Percentiles rank a stretch among this genome's conserved stretches.
Evolutionary conservation across 805 yeast species (phyloP).

Genomic region (Wickerhamiella spandovensis): DNA sequence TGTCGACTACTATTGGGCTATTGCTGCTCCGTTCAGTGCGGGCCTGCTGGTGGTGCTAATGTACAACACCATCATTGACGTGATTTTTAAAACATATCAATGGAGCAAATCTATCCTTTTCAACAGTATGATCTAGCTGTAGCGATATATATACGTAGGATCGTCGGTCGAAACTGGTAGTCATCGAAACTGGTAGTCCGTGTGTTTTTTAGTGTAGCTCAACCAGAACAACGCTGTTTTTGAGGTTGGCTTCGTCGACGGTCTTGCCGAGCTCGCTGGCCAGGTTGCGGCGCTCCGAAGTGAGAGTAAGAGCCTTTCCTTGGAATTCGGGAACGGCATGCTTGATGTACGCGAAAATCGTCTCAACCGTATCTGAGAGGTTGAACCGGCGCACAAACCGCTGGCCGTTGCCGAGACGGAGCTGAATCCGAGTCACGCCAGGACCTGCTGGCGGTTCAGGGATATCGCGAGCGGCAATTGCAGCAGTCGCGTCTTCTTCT

Average conservation of each 20-base stretch:
- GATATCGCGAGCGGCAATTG: constrained; percentile 38
- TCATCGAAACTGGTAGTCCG: not conserved
- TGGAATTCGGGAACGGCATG: constrained; percentile 34
- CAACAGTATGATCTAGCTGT: not conserved
- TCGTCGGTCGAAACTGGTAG: not conserved
- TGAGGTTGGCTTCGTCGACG: constrained; percentile 61
- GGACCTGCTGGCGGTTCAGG: constrained; percentile 53
- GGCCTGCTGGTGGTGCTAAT: constrained; percentile 20
- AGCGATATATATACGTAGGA: not conserved
- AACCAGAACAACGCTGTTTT: constrained; percentile 66
- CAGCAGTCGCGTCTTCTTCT: constrained; percentile 32
- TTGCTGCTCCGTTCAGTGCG: constrained; percentile 29
- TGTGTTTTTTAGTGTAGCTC: constrained; percentile 34
- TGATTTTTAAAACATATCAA: constrained; percentile 8
- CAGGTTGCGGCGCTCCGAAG: constrained; percentile 47
- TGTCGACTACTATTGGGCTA: constrained; percentile 35
- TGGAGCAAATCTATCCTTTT: constrained; percentile 10
- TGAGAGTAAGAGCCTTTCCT: constrained; percentile 39
- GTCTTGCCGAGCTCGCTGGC: constrained; percentile 38
- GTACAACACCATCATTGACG: constrained; percentile 11
- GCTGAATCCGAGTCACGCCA: constrained; percentile 56
- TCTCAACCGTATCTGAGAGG: constrained; percentile 41
- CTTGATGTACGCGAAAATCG: constrained; percentile 57
- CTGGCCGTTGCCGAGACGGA: constrained; percentile 80
- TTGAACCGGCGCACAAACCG: constrained; percentile 61